These are phyloP conservation scores for Mytilinidion resinicola DNA, from an alignment of 495 filamentous ascomycete genomes.

Conservation along the genomic window DNA sequence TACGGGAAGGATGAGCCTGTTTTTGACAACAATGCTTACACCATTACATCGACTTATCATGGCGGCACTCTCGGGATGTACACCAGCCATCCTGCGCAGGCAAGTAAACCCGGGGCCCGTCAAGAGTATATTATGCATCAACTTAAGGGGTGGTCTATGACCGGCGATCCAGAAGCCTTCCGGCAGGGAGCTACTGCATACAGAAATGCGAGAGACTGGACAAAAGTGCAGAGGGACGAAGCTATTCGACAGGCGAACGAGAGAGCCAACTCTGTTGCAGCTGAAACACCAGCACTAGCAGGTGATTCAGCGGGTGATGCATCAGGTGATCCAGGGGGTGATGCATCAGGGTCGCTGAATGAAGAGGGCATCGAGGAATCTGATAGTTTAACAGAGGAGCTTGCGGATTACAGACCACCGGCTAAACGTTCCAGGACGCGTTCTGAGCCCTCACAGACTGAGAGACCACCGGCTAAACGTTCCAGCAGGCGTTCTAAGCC, in stretches of 20 bases:
- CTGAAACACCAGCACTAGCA: background rate
- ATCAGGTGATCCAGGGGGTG: too few relatives aligned
- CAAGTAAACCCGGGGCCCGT: constrained; percentile 19
- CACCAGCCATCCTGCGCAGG: constrained; percentile 32
- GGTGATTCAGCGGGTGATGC: background rate
- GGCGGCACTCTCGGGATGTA: constrained; percentile 37
- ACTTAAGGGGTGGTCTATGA: too few relatives aligned
- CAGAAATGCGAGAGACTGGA: too few relatives aligned
- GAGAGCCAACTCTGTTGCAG: background rate
- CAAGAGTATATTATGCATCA: constrained; percentile 43
- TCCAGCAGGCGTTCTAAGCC: too few relatives aligned
- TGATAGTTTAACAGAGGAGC: background rate
- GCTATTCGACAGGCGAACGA: constrained; percentile 27
- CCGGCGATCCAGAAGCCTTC: too few relatives aligned
- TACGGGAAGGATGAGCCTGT: too few relatives aligned
- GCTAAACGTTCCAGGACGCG: too few relatives aligned
- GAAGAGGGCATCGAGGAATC: background rate
- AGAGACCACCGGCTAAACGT: too few relatives aligned
- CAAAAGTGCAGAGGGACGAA: constrained; percentile 32
- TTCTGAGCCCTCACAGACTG: too few relatives aligned
- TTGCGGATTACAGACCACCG: constrained; percentile 2
- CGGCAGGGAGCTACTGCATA: too few relatives aligned
- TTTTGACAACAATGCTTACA: too few relatives aligned
- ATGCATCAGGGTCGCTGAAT: background rate
- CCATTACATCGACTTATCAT: constrained; percentile 35